Conservation (phyloP, 2,329 filamentous ascomycete genomes). For the Sporothrix sp. region DNA sequence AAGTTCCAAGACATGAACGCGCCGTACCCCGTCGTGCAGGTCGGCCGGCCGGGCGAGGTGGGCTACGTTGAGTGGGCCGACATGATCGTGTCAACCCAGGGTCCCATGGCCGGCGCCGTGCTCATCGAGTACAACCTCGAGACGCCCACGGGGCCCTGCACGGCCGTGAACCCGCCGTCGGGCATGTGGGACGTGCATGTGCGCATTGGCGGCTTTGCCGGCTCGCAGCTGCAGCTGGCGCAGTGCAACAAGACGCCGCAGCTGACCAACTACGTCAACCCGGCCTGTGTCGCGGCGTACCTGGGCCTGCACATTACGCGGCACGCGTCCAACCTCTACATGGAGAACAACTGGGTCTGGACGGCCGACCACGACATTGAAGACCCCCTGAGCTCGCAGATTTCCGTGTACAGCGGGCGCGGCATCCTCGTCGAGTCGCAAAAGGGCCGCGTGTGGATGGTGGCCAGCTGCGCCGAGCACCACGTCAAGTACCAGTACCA, state of each 20-base stretch:
- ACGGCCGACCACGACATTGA: slow-evolving; percentile 44
- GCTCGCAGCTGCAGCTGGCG: slow-evolving; percentile 56
- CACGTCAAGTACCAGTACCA: slow-evolving; percentile 55
- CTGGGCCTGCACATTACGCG: slow-evolving; percentile 34
- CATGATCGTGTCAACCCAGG: slow-evolving; percentile 59
- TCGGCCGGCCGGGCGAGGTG: slow-evolving; percentile 48
- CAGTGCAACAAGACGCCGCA: slow-evolving; percentile 50
- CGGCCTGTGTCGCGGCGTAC: slow-evolving; percentile 29
- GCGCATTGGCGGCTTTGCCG: slow-evolving; percentile 61
- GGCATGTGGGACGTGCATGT: slow-evolving; percentile 69
- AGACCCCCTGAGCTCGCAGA: slow-evolving; percentile 22
- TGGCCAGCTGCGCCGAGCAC: slow-evolving; percentile 52
- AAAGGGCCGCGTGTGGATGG: slow-evolving; percentile 42
- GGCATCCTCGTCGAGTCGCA: slow-evolving; percentile 29
- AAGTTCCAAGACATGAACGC: slow-evolving; percentile 46
- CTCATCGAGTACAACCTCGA: slow-evolving; percentile 66
- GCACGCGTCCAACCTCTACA: slow-evolving; percentile 29
- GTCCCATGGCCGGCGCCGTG: slow-evolving; percentile 56
- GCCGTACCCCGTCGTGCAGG: slow-evolving; percentile 55
- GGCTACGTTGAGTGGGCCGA: slow-evolving; percentile 64
- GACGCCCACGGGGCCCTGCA: slow-evolving; percentile 24
- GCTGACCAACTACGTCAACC: slow-evolving; percentile 22
- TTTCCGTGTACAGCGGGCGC: slow-evolving; percentile 26
- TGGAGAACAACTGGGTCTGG: slow-evolving; percentile 44
- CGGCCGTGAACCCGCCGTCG: slow-evolving; percentile 26